Conservation (phyloP, 169 alveolate species). For the Cytauxzoon felis region DNA sequence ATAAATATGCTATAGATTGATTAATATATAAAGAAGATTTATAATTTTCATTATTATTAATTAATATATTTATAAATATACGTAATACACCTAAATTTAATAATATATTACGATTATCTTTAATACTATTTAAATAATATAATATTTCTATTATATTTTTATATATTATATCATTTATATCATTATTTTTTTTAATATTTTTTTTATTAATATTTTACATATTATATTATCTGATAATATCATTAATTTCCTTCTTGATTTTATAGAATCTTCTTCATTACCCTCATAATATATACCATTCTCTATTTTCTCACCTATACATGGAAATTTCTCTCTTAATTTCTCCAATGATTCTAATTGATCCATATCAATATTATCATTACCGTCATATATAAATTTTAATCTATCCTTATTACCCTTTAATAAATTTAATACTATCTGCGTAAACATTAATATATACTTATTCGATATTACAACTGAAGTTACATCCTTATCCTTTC, state of each 20-base stretch:
- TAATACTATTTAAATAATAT: constrained; percentile 34
- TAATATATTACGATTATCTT: constrained; percentile 16
- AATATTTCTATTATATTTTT: constrained; percentile 38
- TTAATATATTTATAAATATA: constrained; percentile 24
- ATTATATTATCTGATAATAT: constrained; percentile 13
- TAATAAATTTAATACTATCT: constrained; percentile 24
- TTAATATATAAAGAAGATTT: constrained; percentile 5
- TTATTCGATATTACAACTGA: no score
- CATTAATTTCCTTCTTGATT: constrained; percentile 4
- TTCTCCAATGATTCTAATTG: constrained; percentile 39
- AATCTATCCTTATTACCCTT: constrained; percentile 31
- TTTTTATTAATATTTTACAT: neutral
- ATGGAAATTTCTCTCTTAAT: constrained; percentile 52
- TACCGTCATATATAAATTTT: neutral
- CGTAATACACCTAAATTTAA: constrained; percentile 43
- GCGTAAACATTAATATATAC: constrained; percentile 17
- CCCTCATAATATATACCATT: constrained; percentile 59
- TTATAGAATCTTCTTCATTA: constrained; percentile 10
- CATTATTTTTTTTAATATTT: neutral
- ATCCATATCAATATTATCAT: constrained; percentile 1
- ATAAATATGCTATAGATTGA: constrained; percentile 46
- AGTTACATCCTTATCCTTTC: no score
- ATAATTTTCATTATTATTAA: neutral
- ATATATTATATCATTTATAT: neutral
- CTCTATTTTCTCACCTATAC: constrained; percentile 8